A percentile compares a stretch with the other conserved stretches of the same genome.
phyloP scores from a whole-genome alignment of 2,329 filamentous ascomycete species.

The Claviceps capensis region DNA sequence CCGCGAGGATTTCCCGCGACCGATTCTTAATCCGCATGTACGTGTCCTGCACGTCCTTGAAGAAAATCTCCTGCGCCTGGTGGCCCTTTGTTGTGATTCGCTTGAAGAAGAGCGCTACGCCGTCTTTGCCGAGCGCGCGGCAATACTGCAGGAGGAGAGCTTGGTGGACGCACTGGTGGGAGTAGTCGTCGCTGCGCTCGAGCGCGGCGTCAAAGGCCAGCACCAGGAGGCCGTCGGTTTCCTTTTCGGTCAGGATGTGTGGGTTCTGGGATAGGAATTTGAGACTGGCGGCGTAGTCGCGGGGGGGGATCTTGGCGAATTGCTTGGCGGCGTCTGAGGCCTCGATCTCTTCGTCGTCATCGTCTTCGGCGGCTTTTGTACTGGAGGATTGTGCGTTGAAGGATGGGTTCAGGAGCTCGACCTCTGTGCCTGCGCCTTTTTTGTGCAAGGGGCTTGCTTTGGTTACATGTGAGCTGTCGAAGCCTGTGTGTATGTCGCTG shows the following conservation, averaged over 20 bases:
- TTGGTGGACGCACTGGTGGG: slow-evolving; percentile 83
- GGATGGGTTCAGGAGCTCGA: slow-evolving; percentile 68
- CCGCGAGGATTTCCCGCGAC: slow-evolving; percentile 52
- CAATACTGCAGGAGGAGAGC: slow-evolving; percentile 90
- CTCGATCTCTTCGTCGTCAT: slow-evolving; percentile 61
- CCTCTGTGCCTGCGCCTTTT: slow-evolving; percentile 34
- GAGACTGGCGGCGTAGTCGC: slow-evolving; percentile 60
- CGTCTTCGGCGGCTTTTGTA: slow-evolving; percentile 30
- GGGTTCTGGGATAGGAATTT: slow-evolving; percentile 71
- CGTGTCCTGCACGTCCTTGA: slow-evolving; percentile 81
- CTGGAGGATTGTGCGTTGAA: slow-evolving; percentile 13
- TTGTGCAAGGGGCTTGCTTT: slow-evolving; percentile 39
- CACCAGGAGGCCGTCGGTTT: slow-evolving; percentile 82
- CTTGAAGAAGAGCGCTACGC: slow-evolving; percentile 89
- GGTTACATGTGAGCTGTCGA: slow-evolving; percentile 71
- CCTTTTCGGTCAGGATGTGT: slow-evolving; percentile 64
- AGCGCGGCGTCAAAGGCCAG: slow-evolving; percentile 84
- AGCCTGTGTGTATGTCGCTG: slow-evolving; percentile 76
- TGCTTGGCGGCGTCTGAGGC: slow-evolving; percentile 64
- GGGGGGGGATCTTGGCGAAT: slow-evolving; percentile 65
- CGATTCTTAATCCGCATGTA: slow-evolving; percentile 71
- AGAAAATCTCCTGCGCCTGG: slow-evolving; percentile 81
- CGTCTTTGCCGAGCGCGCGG: slow-evolving; percentile 73
- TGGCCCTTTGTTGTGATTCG: slow-evolving; percentile 82
- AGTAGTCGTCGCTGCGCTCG: slow-evolving; percentile 60